phyloP scores from a whole-genome alignment of 2,329 filamentous ascomycete species.

The Fusarium falciforme region DNA sequence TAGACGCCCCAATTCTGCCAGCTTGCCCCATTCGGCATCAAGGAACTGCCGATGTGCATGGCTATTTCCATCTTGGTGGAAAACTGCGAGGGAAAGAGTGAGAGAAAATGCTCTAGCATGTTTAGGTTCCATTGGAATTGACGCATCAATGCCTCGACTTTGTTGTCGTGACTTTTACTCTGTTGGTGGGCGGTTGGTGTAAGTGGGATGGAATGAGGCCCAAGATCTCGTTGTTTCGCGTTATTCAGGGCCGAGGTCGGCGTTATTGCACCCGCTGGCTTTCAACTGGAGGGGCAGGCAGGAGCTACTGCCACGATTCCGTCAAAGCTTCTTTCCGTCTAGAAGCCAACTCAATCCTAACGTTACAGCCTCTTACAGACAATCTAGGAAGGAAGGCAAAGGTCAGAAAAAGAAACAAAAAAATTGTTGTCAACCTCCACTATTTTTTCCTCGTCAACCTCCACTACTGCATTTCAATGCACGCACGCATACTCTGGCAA shows the following conservation, averaged over 20 bases:
- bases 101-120: background rate
- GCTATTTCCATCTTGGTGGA: constrained; percentile 11
- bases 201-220: constrained; percentile 12
- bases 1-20: constrained; percentile 14
- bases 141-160: background rate
- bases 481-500: constrained; percentile 11
- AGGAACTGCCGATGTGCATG: constrained; percentile 27
- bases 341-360: background rate
- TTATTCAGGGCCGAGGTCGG: constrained; percentile 41
- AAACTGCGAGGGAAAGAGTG: background rate
- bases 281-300: constrained; percentile 14
- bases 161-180: background rate
- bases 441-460: background rate
- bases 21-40: constrained; percentile 16
- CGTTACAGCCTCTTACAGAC: background rate
- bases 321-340: constrained; percentile 15
- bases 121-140: background rate
- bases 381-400: background rate
- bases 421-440: background rate
- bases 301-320: background rate
- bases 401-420: constrained; percentile 3
- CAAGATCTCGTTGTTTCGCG: constrained; percentile 37
- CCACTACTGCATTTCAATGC: constrained; percentile 3
- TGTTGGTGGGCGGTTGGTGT: constrained; percentile 6
- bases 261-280: constrained; percentile 27